Evolutionary conservation across 768 basidiomycete species (phyloP).

Genomic region (Phylloporus rhodoxanthus): DNA sequence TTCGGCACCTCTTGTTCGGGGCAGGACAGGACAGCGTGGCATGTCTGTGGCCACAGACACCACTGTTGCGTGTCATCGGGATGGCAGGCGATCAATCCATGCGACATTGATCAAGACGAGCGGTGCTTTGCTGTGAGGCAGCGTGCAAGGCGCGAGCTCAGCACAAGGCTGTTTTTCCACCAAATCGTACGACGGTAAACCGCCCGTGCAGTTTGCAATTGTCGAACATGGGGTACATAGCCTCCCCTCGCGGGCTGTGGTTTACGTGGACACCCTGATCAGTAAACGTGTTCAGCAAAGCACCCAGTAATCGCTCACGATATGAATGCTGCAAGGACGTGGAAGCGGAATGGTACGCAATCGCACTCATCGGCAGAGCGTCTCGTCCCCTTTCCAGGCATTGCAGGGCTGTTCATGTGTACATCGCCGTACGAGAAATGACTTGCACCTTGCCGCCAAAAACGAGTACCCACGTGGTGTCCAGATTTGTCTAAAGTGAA

Average conservation of each 20-base stretch:
- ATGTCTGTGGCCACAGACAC: conserved; percentile 5
- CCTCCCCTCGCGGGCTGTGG: conserved; percentile 24
- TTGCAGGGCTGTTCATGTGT: conserved; percentile 1
- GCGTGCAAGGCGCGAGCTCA: conserved; percentile 13
- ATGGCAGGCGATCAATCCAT: conserved; percentile 20
- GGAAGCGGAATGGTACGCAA: conserved; percentile 22
- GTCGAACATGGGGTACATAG: conserved; percentile 11
- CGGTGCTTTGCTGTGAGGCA: conserved; percentile 19
- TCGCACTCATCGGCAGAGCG: conserved; percentile 17
- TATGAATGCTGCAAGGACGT: conserved; percentile 23
- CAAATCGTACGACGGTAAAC: conserved; percentile 11
- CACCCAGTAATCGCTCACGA: conserved; percentile 8
- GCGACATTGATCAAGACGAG: conserved; percentile 13
- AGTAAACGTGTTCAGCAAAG: conserved; percentile 18
- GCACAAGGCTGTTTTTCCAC: conserved; percentile 9
- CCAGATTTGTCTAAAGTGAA: conserved; percentile 9
- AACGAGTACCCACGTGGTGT: conserved; percentile 16
- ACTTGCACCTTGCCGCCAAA: neutral
- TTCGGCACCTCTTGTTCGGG: conserved; percentile 5
- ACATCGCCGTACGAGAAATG: conserved; percentile 10
- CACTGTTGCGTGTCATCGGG: conserved; percentile 15
- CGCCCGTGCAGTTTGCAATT: conserved; percentile 14
- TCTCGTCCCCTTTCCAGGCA: conserved; percentile 19
- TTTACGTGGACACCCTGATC: conserved; percentile 27
- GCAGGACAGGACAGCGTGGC: conserved; percentile 1